Evolutionary conservation across 176 grass and related monocot genomes (phyloP), one percentile per base, ranked within the genome.

Genomic region (Oryza glumipatula): DNA sequence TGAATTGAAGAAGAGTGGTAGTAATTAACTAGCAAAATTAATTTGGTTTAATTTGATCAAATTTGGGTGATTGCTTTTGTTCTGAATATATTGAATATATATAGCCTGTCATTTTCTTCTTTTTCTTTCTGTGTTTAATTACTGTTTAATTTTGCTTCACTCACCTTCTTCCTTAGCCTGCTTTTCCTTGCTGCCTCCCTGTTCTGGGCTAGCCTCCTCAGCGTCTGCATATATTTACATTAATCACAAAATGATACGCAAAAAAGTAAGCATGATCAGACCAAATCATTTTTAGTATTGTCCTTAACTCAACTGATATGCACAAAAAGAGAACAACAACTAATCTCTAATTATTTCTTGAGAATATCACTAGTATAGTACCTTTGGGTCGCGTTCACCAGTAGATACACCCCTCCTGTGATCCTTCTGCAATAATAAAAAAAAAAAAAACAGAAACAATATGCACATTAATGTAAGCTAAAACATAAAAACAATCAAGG

Each of bases 141-240:
- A 61, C 30, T 76, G 48, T 81, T 30, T 30, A 30, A 30, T 30
- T 32, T 32, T 81, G 17, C 30, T 48, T 89, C 26, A 73, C 52
- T 71, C 30, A 96, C 96, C 96, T 99, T 99, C 88, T 94, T 99
- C 64, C 96, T 92, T 4, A 99, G 76, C 84, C 96, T 92, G 88
- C 96, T 99, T 65, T 99, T 99, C 88, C 88, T 96, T 39, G 96
- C 96, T 47, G 96, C 96, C 84, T 99, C 93, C 70, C 96, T 96
- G 84, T 99, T 99, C 86, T 99, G 96, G 49, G 96, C 96, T 56
- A 99, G 86, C 88, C 96, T 99, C 61, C 96, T 99, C 60, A 99
- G 85, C 23, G 86, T 94, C 96, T 99, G 81, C 68, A 72, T 26
- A 26, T 26, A 26, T 32, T 61, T 73, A 49, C 13, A 74, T 38